Percentiles rank a stretch among this genome's conserved stretches.
phyloP scores from a whole-genome alignment of 805 yeast genomes.

The Starmerella gropengiesseri region DNA sequence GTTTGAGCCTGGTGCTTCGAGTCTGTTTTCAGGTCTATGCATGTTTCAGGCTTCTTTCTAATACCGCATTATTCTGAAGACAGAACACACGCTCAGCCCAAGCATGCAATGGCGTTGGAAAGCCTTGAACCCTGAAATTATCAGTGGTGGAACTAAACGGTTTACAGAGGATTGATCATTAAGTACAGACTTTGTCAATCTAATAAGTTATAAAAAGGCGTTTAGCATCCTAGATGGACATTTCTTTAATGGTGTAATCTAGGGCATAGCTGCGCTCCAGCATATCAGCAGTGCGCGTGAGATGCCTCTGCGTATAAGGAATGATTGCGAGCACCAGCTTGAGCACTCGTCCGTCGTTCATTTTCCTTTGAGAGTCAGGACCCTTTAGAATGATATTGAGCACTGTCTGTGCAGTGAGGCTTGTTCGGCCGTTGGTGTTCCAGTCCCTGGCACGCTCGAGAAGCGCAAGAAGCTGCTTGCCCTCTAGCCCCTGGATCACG shows the following conservation, averaged over 20 bases:
- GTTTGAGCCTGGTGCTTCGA: too few species aligned
- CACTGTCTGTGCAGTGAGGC: slow-evolving; percentile 68
- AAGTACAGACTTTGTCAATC: too few species aligned
- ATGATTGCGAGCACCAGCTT: slow-evolving; percentile 60
- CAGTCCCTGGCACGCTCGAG: slow-evolving; percentile 80
- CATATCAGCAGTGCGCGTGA: slow-evolving; percentile 59
- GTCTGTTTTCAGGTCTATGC: too few species aligned
- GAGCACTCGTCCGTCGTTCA: slow-evolving; percentile 58
- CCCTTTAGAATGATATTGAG: slow-evolving; percentile 49
- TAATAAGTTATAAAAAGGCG: too few species aligned
- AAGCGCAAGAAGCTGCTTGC: slow-evolving; percentile 48
- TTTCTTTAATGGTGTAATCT: slow-evolving; percentile 74
- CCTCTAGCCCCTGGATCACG: slow-evolving; percentile 45
- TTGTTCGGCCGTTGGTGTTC: slow-evolving; percentile 81
- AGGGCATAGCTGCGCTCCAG: slow-evolving; percentile 75
- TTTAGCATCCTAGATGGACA: slow-evolving; percentile 28
- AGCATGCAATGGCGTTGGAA: too few species aligned
- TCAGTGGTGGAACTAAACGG: too few species aligned
- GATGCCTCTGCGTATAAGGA: slow-evolving; percentile 86
- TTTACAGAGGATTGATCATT: too few species aligned
- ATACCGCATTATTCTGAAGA: too few species aligned
- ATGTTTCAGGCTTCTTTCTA: too few species aligned
- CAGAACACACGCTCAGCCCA: too few species aligned
- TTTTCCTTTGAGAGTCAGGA: slow-evolving; percentile 42
- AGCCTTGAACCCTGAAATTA: too few species aligned